These are phyloP conservation scores for rapeseed (Brassica napus) DNA, from an alignment of 345 rosid species.

Conservation along the genomic window DNA sequence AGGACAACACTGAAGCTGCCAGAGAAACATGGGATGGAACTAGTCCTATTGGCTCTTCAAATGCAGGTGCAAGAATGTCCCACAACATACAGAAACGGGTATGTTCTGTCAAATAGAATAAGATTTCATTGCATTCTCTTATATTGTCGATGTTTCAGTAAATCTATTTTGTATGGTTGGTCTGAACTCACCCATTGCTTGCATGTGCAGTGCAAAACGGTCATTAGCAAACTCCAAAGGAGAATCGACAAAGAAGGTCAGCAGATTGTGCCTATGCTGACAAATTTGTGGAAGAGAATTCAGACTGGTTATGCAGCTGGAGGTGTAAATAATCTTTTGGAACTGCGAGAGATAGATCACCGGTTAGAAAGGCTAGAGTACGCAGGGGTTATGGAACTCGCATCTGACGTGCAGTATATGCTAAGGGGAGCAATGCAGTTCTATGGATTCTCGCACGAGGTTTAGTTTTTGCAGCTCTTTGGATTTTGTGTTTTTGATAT, in stretches of 20 bases:
- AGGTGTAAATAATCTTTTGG: constrained; percentile 68
- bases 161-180: constrained; percentile 16
- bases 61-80: constrained; percentile 65
- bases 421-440: constrained; percentile 84
- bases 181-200: not conserved
- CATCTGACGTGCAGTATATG: constrained; percentile 86
- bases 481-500: constrained; percentile 9
- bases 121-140: constrained; percentile 5
- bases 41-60: constrained; percentile 56
- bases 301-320: constrained; percentile 66
- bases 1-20: constrained; percentile 56
- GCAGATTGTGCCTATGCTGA: constrained; percentile 87
- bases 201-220: constrained; percentile 80
- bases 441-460: constrained; percentile 93
- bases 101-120: constrained; percentile 31
- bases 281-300: constrained; percentile 85
- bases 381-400: constrained; percentile 78
- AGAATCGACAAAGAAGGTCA: constrained; percentile 93
- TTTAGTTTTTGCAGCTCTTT: constrained; percentile 36
- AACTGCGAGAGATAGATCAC: constrained; percentile 81
- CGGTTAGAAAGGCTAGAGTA: constrained; percentile 88
- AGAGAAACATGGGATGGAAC: constrained; percentile 73
- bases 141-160: not conserved
- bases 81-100: constrained; percentile 87
- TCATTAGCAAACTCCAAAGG: constrained; percentile 85